These are phyloP conservation scores for Penicillium antarcticum DNA, from an alignment of 495 filamentous ascomycete genomes.

Conservation along the genomic window DNA sequence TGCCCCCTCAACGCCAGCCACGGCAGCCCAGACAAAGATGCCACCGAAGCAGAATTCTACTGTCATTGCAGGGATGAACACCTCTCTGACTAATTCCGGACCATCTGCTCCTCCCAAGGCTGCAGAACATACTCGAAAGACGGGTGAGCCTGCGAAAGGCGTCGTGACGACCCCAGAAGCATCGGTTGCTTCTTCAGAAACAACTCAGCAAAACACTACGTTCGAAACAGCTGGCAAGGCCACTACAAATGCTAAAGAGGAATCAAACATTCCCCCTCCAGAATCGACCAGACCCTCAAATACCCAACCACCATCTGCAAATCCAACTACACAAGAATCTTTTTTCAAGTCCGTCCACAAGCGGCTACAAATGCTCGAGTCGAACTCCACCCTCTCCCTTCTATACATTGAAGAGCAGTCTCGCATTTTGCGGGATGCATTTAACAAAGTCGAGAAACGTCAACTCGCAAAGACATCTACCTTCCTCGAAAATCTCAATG, in stretches of 20 bases:
- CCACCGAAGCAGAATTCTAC: conserved; percentile 10
- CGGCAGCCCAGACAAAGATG: conserved; percentile 3
- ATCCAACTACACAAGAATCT: conserved; percentile 87
- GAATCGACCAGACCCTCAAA: conserved; percentile 48
- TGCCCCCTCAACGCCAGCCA: conserved; percentile 5
- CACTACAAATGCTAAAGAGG: conserved; percentile 26
- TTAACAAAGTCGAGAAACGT: conserved; percentile 83
- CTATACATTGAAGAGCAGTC: conserved; percentile 98
- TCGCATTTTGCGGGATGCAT: conserved; percentile 83
- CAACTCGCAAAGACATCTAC: conserved; percentile 78
- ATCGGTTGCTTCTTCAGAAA: conserved; percentile 16
- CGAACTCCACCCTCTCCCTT: conserved; percentile 87
- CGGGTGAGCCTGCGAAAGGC: conserved; percentile 14
- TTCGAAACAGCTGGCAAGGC: conserved; percentile 22
- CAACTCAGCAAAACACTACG: conserved; percentile 21
- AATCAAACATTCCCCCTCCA: conserved; percentile 20
- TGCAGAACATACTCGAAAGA: conserved; percentile 19
- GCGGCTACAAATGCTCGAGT: conserved; percentile 83
- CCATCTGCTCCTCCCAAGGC: conserved; percentile 8
- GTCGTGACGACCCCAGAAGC: conserved; percentile 17
- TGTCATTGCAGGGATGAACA: neutral
- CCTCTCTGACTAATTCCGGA: conserved; percentile 7
- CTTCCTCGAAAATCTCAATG: conserved; percentile 81
- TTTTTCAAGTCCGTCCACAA: conserved; percentile 98
- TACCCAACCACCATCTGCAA: conserved; percentile 56